Evolutionary conservation across 345 rosid genomes (phyloP).

Genomic region (Bruguiera sexangula): DNA sequence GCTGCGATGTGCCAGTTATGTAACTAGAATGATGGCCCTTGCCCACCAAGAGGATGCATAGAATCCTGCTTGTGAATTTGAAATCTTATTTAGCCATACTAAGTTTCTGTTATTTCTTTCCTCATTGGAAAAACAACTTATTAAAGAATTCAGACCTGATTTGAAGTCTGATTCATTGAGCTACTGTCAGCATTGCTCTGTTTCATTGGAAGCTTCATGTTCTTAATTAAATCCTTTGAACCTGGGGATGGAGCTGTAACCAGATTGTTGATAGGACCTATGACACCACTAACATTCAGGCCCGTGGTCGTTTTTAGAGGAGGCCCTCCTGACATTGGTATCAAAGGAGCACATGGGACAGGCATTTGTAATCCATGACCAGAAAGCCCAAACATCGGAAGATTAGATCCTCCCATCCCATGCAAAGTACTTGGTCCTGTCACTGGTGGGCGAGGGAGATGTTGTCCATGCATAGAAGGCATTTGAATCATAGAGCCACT

Average conservation of each 20-base stretch:
- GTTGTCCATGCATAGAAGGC: constrained; percentile 50
- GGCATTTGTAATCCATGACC: constrained; percentile 47
- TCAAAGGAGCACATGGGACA: constrained; percentile 34
- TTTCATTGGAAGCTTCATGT: constrained; percentile 30
- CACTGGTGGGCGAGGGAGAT: constrained; percentile 42
- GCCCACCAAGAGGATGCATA: not conserved
- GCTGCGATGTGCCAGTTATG: too few species aligned
- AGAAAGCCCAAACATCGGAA: constrained; percentile 42
- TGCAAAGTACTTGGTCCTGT: constrained; percentile 31
- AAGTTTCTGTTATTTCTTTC: not conserved
- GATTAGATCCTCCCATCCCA: constrained; percentile 41
- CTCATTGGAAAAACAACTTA: not conserved
- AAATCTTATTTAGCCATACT: constrained; percentile 4
- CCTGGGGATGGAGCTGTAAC: constrained; percentile 33
- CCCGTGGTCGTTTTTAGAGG: constrained; percentile 37
- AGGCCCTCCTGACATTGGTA: constrained; percentile 39
- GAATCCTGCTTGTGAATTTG: constrained; percentile 2
- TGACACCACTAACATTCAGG: constrained; percentile 22
- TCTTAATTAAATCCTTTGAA: constrained; percentile 45
- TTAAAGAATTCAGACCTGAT: constrained; percentile 33
- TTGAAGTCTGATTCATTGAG: constrained; percentile 32
- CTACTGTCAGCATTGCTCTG: constrained; percentile 34
- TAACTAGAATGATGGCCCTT: not conserved
- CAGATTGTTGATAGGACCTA: constrained; percentile 33
- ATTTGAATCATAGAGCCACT: constrained; percentile 43